phyloP scores from a whole-genome alignment of 2,329 filamentous ascomycete genomes.

The Epichloe aotearoae region DNA sequence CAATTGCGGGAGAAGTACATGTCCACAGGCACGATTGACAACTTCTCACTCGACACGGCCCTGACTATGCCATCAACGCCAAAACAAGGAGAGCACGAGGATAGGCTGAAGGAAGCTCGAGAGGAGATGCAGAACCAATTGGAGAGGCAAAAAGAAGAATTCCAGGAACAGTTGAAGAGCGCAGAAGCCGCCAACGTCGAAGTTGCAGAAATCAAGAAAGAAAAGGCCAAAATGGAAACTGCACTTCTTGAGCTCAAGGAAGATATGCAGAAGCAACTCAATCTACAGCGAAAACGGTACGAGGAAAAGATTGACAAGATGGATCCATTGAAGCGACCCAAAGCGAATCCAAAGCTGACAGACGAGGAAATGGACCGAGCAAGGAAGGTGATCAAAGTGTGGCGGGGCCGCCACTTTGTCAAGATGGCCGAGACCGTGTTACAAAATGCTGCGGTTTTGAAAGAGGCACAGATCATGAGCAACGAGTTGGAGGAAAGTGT shows the following conservation, averaged over 20 bases:
- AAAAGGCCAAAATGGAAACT: conserved; percentile 78
- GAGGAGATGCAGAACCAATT: conserved; percentile 77
- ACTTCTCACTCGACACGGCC: conserved; percentile 87
- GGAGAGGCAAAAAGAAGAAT: conserved; percentile 80
- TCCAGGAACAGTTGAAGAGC: conserved; percentile 60
- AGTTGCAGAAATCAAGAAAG: conserved; percentile 68
- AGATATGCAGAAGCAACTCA: conserved; percentile 78
- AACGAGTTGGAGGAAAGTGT: conserved; percentile 89
- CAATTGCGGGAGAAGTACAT: conserved; percentile 87
- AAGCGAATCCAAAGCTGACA: conserved; percentile 50
- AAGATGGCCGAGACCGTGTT: conserved; percentile 87
- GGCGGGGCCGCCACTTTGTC: conserved; percentile 77
- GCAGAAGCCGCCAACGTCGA: conserved; percentile 65
- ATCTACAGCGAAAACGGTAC: conserved; percentile 70
- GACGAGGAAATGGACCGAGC: conserved; percentile 61
- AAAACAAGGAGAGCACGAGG: conserved; percentile 61
- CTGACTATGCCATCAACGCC: conserved; percentile 93
- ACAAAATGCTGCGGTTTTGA: conserved; percentile 74
- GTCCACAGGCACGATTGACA: conserved; percentile 88
- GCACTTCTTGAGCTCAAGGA: conserved; percentile 64
- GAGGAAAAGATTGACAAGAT: conserved; percentile 73
- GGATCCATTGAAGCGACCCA: conserved; percentile 47
- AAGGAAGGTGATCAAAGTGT: conserved; percentile 53
- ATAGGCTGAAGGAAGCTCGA: conserved; percentile 57
- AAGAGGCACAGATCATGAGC: conserved; percentile 96